Conservation (phyloP, 78 protist genomes). For the Fonticula alba region DNA sequence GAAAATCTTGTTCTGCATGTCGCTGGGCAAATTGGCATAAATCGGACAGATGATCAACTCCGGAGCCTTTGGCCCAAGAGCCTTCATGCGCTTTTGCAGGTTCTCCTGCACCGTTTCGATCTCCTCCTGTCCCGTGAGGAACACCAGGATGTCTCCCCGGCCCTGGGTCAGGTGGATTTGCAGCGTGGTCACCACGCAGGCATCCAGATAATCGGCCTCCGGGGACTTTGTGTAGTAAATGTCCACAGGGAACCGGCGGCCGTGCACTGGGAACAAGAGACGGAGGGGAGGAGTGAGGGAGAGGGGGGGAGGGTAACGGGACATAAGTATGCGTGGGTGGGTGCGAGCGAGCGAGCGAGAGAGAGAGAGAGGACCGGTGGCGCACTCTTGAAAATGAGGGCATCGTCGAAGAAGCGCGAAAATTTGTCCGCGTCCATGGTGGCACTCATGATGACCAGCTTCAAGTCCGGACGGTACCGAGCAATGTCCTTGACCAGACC, state of each 20-base stretch:
- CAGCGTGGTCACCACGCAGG: constrained; percentile 70
- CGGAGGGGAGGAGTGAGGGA: no score
- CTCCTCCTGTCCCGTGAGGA: constrained; percentile 94
- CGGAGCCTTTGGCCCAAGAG: constrained; percentile 54
- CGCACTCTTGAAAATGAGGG: constrained; percentile 60
- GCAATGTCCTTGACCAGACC: constrained; percentile 74
- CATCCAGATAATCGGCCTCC: constrained; percentile 90
- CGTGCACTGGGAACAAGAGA: constrained; percentile 23
- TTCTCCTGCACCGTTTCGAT: constrained; percentile 58
- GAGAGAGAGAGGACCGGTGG: no score
- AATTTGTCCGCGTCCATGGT: constrained; percentile 93
- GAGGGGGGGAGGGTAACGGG: neutral
- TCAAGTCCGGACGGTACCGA: constrained; percentile 68
- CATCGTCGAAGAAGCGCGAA: constrained; percentile 70
- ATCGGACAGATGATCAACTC: constrained; percentile 81
- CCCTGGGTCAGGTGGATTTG: constrained; percentile 90
- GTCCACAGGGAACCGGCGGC: constrained; percentile 74
- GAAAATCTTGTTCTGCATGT: constrained; percentile 72
- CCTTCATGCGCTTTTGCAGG: constrained; percentile 43
- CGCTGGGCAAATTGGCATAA: constrained; percentile 78
- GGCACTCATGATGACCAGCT: constrained; percentile 69
- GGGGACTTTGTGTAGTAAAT: constrained; percentile 82
- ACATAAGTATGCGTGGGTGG: no score
- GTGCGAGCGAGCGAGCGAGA: no score
- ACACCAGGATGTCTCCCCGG: constrained; percentile 75